Base-by-base conservation (phyloP, 2,329 filamentous ascomycete genomes). In the Sporothrix sp. region DNA sequence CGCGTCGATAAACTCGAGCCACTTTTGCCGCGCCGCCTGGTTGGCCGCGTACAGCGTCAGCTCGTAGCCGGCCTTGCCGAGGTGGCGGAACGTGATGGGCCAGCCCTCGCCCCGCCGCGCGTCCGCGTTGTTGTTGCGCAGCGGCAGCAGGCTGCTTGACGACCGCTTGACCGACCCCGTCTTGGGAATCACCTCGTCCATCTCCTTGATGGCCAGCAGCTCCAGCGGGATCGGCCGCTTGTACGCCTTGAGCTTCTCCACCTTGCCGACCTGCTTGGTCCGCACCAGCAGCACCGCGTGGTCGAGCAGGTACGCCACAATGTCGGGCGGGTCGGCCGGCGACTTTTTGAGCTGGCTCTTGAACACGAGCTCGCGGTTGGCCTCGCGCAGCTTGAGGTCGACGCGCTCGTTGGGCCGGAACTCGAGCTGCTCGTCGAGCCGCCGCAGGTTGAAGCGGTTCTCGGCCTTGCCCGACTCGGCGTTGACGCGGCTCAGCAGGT, bases 11-110 rank as follows among this genome's bases (percentile, higher is more conserved):
- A 87, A 84, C 68, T 98, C 90, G 64, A 98, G 88, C 84, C 93
- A 98, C 68, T 97, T 98, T 65, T 91, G 87, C 52, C 93, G 79
- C 23, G 88, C 87, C 8, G 87, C 85, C 59, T 87, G 84, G 53
- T 87, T 94, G 9, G 84, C 82, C 42, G 89, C 91, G 66, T 85
- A 97, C 4, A 98, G 75, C 3, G 90, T 93, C 60, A 89, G 72
- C 64, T 96, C 91, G 63, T 96, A 98, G 28, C 91, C 93, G 49
- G 89, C 90, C 68, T 95, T 96, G 44, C 93, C 93, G 53, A 98
- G 76, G 73, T 96, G 89, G 59, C 87, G 84, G 74, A 98, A 98
- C 2, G 91, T 97, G 54, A 98, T 94, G 0, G 93, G 93, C 70
- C 87, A 94, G 42, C 87, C 88, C 59, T 95, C 87, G 38, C 70